Percentiles rank a stretch among this genome's conserved stretches.
Conservation (phyloP, 129 eudicot genomes). For the Ambrosia artemisiifolia region DNA sequence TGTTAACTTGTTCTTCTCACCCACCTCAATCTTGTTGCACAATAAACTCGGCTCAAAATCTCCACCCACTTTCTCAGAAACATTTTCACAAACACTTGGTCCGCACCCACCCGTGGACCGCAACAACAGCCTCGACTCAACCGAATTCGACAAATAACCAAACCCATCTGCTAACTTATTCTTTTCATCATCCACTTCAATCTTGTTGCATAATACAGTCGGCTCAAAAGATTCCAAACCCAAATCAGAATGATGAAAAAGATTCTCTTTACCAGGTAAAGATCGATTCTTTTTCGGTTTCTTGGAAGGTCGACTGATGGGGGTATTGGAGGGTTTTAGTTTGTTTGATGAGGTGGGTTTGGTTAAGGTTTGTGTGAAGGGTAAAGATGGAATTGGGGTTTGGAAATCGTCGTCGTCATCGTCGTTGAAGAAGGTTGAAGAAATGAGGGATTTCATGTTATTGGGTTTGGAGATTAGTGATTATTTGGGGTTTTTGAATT, state of each 20-base stretch:
- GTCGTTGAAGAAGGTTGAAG: constrained; percentile 31
- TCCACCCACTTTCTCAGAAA: constrained; percentile 23
- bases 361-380: constrained; percentile 39
- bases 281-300: constrained; percentile 34
- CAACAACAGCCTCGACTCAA: constrained; percentile 48
- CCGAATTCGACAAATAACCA: constrained; percentile 34
- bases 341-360: constrained; percentile 23
- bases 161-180: constrained; percentile 20
- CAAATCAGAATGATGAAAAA: constrained; percentile 10
- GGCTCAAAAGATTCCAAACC: constrained; percentile 43
- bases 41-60: neutral
- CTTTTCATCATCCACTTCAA: neutral
- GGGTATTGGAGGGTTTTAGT: constrained; percentile 29
- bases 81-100: constrained; percentile 37
- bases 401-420: constrained; percentile 71
- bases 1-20: constrained; percentile 15
- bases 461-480: constrained; percentile 22
- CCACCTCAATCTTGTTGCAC: constrained; percentile 1
- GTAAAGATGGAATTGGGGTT: constrained; percentile 39
- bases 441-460: constrained; percentile 11
- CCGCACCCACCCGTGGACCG: constrained; percentile 14
- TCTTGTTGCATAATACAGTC: constrained; percentile 20
- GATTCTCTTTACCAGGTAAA: constrained; percentile 47
- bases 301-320: constrained; percentile 38
- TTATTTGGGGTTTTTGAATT: constrained; percentile 18